phyloP scores from a whole-genome alignment of 768 basidiomycete species.

The Mycena olivaceomarginata region DNA sequence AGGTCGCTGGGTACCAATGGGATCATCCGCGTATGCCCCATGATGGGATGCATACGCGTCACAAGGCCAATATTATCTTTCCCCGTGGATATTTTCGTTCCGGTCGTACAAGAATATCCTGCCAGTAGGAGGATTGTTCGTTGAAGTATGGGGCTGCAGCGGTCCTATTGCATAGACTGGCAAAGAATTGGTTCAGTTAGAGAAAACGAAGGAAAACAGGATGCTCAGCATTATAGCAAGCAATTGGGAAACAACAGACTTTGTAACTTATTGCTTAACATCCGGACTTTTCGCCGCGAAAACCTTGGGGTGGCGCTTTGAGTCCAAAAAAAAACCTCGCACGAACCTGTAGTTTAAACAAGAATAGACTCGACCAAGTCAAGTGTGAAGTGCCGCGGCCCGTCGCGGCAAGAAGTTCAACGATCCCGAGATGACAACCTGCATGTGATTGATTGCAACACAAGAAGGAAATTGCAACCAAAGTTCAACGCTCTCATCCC shows the following conservation, averaged over 20 bases:
- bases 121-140: background rate
- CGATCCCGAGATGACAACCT: background rate
- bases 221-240: too few relatives aligned
- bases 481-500: constrained; percentile 5
- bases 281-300: too few relatives aligned
- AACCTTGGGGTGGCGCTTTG: too few relatives aligned
- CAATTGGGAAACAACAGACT: too few relatives aligned
- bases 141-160: background rate
- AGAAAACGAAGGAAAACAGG: too few relatives aligned
- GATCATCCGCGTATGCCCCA: background rate
- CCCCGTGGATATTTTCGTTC: background rate
- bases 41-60: background rate
- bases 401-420: background rate
- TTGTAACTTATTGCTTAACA: too few relatives aligned
- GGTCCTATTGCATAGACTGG: too few relatives aligned
- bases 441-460: background rate
- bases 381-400: background rate
- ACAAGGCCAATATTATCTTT: background rate
- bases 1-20: background rate
- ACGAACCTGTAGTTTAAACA: background rate
- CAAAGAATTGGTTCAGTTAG: too few relatives aligned
- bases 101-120: background rate
- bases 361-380: background rate
- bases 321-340: background rate
- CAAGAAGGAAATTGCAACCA: background rate